A percentile compares a stretch with the other conserved stretches of the same genome.
Evolutionary conservation across 164 flowering plant genomes (phyloP).

Genomic region (Magnolia changhungtana): DNA sequence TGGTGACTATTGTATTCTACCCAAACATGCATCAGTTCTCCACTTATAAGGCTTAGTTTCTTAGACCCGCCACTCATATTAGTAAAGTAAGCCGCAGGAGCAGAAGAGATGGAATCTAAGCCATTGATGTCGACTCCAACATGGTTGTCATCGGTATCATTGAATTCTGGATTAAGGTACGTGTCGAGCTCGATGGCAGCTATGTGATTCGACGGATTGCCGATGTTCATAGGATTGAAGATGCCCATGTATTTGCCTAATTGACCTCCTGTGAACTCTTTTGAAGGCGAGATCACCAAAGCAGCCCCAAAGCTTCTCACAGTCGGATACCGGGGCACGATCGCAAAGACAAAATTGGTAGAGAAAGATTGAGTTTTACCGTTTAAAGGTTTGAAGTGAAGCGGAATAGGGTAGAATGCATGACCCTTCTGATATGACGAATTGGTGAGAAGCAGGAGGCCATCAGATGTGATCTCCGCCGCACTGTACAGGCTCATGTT

Average conservation of each 20-base stretch:
- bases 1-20: neutral
- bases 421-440: too few relatives aligned
- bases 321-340: too few relatives aligned
- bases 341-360: too few relatives aligned
- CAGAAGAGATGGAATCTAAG: neutral
- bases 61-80: too few relatives aligned
- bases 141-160: too few relatives aligned
- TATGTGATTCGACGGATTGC: neutral
- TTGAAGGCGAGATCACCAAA: neutral
- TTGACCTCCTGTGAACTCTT: neutral
- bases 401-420: too few relatives aligned
- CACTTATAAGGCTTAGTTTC: neutral
- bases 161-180: neutral
- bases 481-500: too few relatives aligned
- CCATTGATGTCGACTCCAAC: neutral
- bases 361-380: too few relatives aligned
- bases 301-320: neutral
- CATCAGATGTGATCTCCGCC: too few relatives aligned
- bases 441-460: too few relatives aligned
- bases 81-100: neutral
- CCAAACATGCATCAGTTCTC: neutral
- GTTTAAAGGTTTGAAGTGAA: too few relatives aligned
- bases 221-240: neutral
- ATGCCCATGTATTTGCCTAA: neutral
- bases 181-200: slow-evolving; percentile 3